Conservation (phyloP, 2,329 filamentous ascomycete species). For the Ophiostoma tasmaniense region DNA sequence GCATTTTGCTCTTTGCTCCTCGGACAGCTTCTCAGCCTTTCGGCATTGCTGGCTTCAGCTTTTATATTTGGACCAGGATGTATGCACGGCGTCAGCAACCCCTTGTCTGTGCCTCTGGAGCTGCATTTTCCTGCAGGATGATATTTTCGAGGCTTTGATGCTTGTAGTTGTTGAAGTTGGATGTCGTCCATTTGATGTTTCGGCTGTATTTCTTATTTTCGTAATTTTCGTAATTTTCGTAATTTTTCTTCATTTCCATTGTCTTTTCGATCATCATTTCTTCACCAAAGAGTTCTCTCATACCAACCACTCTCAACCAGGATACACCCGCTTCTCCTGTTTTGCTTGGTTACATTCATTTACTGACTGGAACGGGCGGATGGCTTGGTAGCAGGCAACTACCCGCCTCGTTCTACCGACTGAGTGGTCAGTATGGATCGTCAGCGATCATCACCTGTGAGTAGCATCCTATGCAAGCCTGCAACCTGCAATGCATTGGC, state of each 20-base stretch:
- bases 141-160: background rate
- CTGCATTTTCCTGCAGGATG: background rate
- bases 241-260: background rate
- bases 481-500: background rate
- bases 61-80: background rate
- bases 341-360: slow-evolving; percentile 2
- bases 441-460: slow-evolving; percentile 9
- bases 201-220: background rate
- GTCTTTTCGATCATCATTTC: too few species aligned
- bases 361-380: background rate
- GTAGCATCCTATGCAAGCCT: slow-evolving; percentile 8
- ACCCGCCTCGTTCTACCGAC: slow-evolving; percentile 7
- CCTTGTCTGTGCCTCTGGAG: background rate
- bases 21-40: background rate
- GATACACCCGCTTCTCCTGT: slow-evolving; percentile 1
- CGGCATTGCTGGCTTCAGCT: background rate
- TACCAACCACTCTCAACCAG: background rate
- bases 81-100: background rate
- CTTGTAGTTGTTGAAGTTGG: background rate
- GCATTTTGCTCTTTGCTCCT: too few species aligned
- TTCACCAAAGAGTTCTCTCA: too few species aligned
- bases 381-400: background rate
- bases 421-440: slow-evolving; percentile 5
- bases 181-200: background rate
- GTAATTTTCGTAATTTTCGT: background rate